Conservation (phyloP, 306 rosid genomes). For the barrel medic (Medicago truncatula) region DNA sequence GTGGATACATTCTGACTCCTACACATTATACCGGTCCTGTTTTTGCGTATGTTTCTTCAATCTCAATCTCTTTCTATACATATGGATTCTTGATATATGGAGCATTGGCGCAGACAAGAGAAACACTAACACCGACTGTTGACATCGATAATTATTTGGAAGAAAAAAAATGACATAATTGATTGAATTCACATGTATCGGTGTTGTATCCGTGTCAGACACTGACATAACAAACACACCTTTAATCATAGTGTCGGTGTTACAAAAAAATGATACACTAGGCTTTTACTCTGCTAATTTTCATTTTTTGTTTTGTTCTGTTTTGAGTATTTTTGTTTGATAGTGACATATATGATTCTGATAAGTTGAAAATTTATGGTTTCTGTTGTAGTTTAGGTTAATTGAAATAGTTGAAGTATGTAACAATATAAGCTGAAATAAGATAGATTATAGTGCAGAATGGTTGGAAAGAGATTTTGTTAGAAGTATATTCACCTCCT, state of each 20-base stretch:
- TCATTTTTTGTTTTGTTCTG: background rate
- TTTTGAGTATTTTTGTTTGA: too few species aligned
- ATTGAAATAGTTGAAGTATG: background rate
- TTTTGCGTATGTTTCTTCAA: constrained; percentile 62
- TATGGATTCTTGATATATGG: background rate
- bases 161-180: too few species aligned
- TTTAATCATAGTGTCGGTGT: too few species aligned
- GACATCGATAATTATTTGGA: too few species aligned
- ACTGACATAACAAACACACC: too few species aligned
- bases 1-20: constrained; percentile 49
- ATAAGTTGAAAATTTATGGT: background rate
- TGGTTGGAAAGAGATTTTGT: background rate
- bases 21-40: constrained; percentile 68
- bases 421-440: background rate
- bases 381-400: constrained; percentile 1
- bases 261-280: background rate
- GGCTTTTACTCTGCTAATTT: background rate
- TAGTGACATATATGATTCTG: background rate
- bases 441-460: background rate
- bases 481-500: too few species aligned
- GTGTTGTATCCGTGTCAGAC: too few species aligned
- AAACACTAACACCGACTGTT: too few species aligned
- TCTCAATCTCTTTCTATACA: background rate
- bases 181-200: too few species aligned
- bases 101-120: too few species aligned